phyloP scores from a whole-genome alignment of 306 rosid species.

The Rosa chinensis region DNA sequence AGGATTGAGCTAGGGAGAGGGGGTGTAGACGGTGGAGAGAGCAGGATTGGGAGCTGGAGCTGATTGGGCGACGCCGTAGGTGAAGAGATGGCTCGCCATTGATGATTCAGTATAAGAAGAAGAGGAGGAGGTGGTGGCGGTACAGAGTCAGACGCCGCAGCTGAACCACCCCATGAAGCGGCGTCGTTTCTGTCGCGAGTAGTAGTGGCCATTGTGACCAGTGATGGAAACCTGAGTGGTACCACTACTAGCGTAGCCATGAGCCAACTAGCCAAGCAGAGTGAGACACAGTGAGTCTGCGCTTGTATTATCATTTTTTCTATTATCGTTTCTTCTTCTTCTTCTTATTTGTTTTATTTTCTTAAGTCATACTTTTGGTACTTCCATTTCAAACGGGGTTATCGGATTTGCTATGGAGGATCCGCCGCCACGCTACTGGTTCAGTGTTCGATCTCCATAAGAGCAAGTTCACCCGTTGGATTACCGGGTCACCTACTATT shows the following conservation, averaged over 20 bases:
- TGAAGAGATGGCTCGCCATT: no score
- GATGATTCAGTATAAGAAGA: no score
- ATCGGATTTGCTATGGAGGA: no score
- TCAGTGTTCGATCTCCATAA: background rate
- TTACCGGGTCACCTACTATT: no score
- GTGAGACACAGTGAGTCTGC: background rate
- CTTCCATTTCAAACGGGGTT: no score
- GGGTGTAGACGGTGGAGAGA: no score
- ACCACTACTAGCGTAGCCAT: background rate
- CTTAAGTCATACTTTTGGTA: background rate
- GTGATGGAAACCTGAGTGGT: background rate
- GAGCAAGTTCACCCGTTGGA: no score
- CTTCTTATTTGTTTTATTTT: background rate
- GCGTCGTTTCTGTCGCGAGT: slow-evolving; percentile 6
- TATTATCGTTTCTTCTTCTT: background rate
- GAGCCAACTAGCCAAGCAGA: background rate
- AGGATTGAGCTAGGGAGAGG: no score
- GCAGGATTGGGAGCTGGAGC: no score
- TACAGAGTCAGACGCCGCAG: slow-evolving; percentile 13
- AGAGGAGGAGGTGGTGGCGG: slow-evolving; percentile 3
- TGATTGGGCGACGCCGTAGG: no score
- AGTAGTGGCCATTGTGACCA: background rate
- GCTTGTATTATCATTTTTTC: background rate
- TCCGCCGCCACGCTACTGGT: background rate
- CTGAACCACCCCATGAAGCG: slow-evolving; percentile 16